Evolutionary conservation across 2,329 filamentous ascomycete genomes (phyloP), one percentile per base, ranked within the genome.

Genomic region (Epichloe amarillans): DNA sequence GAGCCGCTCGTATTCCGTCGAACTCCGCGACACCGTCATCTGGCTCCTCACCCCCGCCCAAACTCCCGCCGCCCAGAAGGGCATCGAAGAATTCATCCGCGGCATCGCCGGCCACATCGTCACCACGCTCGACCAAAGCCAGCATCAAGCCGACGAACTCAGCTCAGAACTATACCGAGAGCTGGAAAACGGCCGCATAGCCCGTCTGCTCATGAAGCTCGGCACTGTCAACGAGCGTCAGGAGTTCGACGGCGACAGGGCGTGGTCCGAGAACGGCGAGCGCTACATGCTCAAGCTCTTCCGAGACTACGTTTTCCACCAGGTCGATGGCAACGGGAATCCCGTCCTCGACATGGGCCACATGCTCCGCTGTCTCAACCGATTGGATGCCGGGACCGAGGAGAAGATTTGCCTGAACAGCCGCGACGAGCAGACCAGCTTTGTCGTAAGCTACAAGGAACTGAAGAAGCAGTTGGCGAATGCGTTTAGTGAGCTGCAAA

Each of bases 251-350:
- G 81, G 82, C 40, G 85, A 90, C 54, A 72, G 76, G 0, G 74
- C 79, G 46, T 98, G 93, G 91, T 87, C 88, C 4, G 91, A 97
- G 66, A 93, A 86, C 46, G 91, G 91, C 26, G 88, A 95, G 60
- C 81, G 90, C 30, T 97, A 95, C 65, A 86, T 88, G 63, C 74
- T 98, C 56, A 96, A 95, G 69, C 77, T 98, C 8, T 97, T 97
- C 73, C 81, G 93, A 47, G 93, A 98, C 68, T 97, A 94, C 60
- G 88, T 96, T 40, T 98, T 97, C 69, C 93, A 98, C 66, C 90
- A 95, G 62, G 89, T 96, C 12, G 89, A 97, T 64, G 77, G 80
- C 33, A 82, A 88, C 52, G 89, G 88, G 14, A 84, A 86, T 49
- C 86, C 93, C 0, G 84, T 90, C 1, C 74, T 95, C 5, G 87